A percentile compares a stretch with the other conserved stretches of the same genome.
Conservation (phyloP, 306 rosid species). For the Begonia peltatifolia region DNA sequence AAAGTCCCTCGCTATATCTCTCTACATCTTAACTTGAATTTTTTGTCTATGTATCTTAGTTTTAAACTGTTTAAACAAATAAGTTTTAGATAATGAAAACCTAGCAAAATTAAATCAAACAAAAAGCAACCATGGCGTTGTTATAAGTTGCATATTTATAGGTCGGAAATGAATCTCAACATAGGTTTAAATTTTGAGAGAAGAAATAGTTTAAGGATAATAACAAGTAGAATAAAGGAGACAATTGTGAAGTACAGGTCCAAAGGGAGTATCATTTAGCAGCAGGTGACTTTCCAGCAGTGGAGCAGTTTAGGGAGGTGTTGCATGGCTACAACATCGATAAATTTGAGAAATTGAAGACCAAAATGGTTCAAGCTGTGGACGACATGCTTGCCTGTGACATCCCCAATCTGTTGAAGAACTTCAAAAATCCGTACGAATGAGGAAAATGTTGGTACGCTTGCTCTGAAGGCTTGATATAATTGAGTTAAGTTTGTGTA, state of each 20-base stretch:
- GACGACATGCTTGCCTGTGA: constrained; percentile 42
- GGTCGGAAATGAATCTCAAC: too few relatives aligned
- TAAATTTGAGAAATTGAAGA: constrained; percentile 34
- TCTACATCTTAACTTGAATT: too few relatives aligned
- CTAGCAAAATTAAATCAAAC: too few relatives aligned
- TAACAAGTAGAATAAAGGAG: neutral
- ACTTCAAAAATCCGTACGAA: constrained; percentile 32
- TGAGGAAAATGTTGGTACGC: neutral
- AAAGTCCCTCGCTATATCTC: neutral
- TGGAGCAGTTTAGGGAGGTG: constrained; percentile 30
- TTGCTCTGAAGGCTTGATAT: too few relatives aligned
- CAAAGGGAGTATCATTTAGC: constrained; percentile 36
- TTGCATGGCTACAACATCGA: constrained; percentile 25
- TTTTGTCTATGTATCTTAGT: too few relatives aligned
- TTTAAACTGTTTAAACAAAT: too few relatives aligned
- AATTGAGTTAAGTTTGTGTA: too few relatives aligned
- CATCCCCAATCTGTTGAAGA: constrained; percentile 34
- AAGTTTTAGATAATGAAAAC: too few relatives aligned
- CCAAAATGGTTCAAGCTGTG: constrained; percentile 37
- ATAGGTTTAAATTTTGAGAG: too few relatives aligned
- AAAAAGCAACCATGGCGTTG: too few relatives aligned
- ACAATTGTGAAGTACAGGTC: constrained; percentile 13
- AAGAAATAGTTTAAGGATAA: too few relatives aligned
- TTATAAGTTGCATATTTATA: too few relatives aligned
- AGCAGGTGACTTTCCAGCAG: constrained; percentile 30